These are phyloP conservation scores for Fusarium nelsonii DNA, from an alignment of 2,329 filamentous ascomycete species.

Conservation along the genomic window DNA sequence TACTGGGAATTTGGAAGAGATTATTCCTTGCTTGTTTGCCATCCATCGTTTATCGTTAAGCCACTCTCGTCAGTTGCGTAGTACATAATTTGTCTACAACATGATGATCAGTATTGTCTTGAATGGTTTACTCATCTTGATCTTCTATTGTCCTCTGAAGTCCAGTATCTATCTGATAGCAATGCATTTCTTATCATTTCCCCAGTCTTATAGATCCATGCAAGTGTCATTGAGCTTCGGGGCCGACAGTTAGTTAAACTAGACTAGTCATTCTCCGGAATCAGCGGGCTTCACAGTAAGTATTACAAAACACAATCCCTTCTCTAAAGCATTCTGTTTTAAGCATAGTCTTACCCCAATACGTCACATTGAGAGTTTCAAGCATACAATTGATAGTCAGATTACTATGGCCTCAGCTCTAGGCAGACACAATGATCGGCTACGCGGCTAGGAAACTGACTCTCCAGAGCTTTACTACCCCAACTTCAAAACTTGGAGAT, in stretches of 20 bases:
- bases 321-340: slow-evolving; percentile 11
- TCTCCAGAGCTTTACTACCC: background rate
- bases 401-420: background rate
- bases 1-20: background rate
- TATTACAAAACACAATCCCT: background rate
- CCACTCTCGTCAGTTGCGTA: background rate
- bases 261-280: slow-evolving; percentile 14
- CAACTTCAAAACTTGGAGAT: slow-evolving; percentile 3
- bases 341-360: background rate
- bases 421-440: slow-evolving; percentile 12
- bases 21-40: background rate
- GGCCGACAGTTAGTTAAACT: slow-evolving; percentile 4
- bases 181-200: slow-evolving; percentile 8
- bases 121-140: too few relatives aligned
- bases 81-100: background rate
- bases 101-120: background rate
- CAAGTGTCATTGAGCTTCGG: background rate
- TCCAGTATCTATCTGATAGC: background rate
- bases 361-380: background rate
- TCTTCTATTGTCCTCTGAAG: background rate
- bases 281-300: slow-evolving; percentile 13
- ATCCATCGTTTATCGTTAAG: background rate
- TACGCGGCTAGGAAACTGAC: slow-evolving; percentile 9
- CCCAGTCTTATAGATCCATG: background rate
- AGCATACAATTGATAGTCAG: slow-evolving; percentile 11